These are phyloP conservation scores for Skeletonema potamos DNA, from an alignment of 108 stramenopile genomes.

Conservation along the genomic window DNA sequence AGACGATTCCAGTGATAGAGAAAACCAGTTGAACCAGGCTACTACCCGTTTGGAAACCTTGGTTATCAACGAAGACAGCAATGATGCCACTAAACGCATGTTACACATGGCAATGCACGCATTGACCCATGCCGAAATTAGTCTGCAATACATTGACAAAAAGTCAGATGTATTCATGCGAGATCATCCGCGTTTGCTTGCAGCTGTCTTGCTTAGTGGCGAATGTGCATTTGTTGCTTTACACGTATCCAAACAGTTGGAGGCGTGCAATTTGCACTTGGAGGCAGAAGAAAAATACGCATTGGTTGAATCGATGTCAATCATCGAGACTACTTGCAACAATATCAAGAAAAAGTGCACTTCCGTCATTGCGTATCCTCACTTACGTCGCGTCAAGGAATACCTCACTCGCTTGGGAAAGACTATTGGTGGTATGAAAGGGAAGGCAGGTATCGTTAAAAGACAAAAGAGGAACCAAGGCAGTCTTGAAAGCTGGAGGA, in stretches of 20 bases:
- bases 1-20: not conserved
- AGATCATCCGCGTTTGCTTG: slow-evolving; percentile 28
- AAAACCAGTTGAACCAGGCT: not conserved
- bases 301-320: slow-evolving; percentile 31
- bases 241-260: not conserved
- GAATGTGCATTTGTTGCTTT: slow-evolving; percentile 27
- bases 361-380: slow-evolving; percentile 38
- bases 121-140: slow-evolving; percentile 25
- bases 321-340: slow-evolving; percentile 32
- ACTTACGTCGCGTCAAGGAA: slow-evolving; percentile 41
- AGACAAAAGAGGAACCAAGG: slow-evolving; percentile 36
- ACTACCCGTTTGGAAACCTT: not conserved
- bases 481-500: slow-evolving; percentile 26
- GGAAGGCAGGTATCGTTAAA: slow-evolving; percentile 34
- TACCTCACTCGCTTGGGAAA: slow-evolving; percentile 32
- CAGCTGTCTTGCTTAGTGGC: slow-evolving; percentile 32
- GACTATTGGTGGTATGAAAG: slow-evolving; percentile 17
- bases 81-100: not conserved
- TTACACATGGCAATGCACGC: slow-evolving; percentile 21
- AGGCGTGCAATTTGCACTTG: not conserved
- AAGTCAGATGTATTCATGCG: slow-evolving; percentile 11
- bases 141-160: slow-evolving; percentile 30
- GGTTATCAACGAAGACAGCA: not conserved
- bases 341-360: slow-evolving; percentile 31
- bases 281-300: slow-evolving; percentile 19